Percentiles rank a stretch among this genome's conserved stretches.
Conservation (phyloP, 441 rosid species). For the Populus hybrid region DNA sequence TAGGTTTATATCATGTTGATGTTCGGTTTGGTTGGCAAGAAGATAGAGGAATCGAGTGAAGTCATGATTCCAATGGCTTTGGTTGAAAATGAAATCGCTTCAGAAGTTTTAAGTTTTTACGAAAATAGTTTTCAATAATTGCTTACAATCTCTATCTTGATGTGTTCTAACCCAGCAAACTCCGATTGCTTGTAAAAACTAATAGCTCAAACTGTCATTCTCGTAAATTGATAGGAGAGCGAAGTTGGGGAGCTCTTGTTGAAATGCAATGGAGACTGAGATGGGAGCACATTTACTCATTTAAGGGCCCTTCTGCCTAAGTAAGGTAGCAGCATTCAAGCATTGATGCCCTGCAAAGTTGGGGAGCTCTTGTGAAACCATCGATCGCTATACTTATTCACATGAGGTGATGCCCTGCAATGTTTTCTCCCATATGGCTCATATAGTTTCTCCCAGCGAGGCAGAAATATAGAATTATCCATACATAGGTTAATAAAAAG, state of each 20-base stretch:
- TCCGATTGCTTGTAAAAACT: not conserved
- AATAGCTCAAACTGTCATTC: not conserved
- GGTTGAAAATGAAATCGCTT: not conserved
- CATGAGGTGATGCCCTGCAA: not conserved
- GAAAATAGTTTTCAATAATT: not conserved
- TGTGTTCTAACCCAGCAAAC: not conserved
- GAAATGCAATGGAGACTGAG: not conserved
- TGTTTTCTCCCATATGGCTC: slow-evolving; percentile 7
- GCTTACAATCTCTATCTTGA: not conserved
- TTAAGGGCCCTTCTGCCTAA: not conserved
- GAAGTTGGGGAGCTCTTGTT: not conserved
- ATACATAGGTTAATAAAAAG: not conserved
- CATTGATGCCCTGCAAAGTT: not conserved
- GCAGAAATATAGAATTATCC: not conserved
- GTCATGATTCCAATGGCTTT: not conserved
- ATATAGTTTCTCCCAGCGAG: slow-evolving; percentile 6
- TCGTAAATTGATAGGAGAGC: not conserved
- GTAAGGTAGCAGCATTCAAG: not conserved
- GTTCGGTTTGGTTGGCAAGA: not conserved
- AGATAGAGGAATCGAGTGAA: not conserved
- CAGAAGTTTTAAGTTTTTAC: not conserved
- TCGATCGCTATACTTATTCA: not conserved
- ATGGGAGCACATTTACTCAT: not conserved
- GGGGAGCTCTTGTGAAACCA: not conserved
- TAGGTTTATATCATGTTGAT: not conserved